phyloP scores from a whole-genome alignment of 2,329 filamentous ascomycete species.

The Arthroderma sp. region DNA sequence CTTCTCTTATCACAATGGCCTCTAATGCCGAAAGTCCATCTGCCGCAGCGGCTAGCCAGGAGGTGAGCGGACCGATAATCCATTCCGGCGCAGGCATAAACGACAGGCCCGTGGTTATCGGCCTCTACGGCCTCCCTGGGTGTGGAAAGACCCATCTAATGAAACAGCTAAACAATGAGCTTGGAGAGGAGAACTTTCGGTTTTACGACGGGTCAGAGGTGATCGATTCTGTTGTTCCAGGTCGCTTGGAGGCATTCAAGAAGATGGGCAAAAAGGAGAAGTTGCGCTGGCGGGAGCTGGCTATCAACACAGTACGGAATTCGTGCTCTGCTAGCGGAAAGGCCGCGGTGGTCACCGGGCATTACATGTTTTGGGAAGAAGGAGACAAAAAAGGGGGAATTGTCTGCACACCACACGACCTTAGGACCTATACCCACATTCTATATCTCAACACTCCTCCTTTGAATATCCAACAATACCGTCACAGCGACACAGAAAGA shows the following conservation, averaged over 20 bases:
- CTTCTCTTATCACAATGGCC: no score
- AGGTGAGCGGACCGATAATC: no score
- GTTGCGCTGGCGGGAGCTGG: conserved; percentile 26
- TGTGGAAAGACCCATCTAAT: conserved; percentile 41
- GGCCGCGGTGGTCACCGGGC: conserved; percentile 40
- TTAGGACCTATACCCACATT: conserved; percentile 42
- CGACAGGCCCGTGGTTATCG: conserved; percentile 33
- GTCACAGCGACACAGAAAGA: conserved; percentile 26
- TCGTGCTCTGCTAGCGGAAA: conserved; percentile 23
- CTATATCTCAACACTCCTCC: conserved; percentile 39
- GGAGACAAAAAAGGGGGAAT: conserved; percentile 9
- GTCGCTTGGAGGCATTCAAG: conserved; percentile 39
- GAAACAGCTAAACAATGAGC: conserved; percentile 24
- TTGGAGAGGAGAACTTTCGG: conserved; percentile 24
- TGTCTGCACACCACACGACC: conserved; percentile 36
- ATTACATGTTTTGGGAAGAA: conserved; percentile 43
- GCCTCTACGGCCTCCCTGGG: conserved; percentile 43
- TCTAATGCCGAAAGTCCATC: no score
- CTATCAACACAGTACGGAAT: conserved; percentile 34
- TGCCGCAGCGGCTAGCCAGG: no score
- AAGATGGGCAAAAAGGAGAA: conserved; percentile 26
- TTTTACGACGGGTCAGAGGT: conserved; percentile 43
- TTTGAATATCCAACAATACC: conserved; percentile 25
- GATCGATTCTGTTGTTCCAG: conserved; percentile 31
- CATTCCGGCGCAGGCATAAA: background rate